Evolutionary conservation across 305 asterid genomes (phyloP).

Genomic region (Rubia occidens): DNA sequence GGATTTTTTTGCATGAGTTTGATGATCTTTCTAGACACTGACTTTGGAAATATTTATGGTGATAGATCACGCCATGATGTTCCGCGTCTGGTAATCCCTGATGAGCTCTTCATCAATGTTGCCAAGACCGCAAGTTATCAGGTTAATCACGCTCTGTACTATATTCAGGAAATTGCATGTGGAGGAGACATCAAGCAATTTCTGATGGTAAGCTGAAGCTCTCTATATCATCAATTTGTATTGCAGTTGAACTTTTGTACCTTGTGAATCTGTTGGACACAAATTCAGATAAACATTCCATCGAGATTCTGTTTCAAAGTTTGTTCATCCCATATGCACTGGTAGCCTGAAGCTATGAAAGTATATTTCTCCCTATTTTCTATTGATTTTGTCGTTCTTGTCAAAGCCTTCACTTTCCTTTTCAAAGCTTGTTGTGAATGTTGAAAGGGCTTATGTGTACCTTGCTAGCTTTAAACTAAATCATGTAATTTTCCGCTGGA

Average conservation of each 20-base stretch:
- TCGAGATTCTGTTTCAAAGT: neutral
- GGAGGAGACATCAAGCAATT: conserved; percentile 52
- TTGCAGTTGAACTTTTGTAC: neutral
- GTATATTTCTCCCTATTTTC: neutral
- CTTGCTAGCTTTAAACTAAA: too few species aligned
- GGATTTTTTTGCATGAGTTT: conserved; percentile 13
- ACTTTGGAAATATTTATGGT: conserved; percentile 12
- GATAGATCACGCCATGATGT: conserved; percentile 41
- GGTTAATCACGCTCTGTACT: conserved; percentile 40
- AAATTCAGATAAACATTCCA: neutral
- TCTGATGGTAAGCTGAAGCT: conserved; percentile 31
- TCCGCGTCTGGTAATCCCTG: conserved; percentile 49
- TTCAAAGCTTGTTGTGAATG: too few species aligned
- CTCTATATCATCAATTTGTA: neutral
- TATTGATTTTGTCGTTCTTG: neutral
- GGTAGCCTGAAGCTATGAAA: neutral
- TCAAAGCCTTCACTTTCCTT: neutral
- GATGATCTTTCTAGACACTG: neutral
- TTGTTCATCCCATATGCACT: neutral
- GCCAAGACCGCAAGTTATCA: conserved; percentile 46
- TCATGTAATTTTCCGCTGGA: neutral
- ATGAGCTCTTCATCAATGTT: conserved; percentile 39
- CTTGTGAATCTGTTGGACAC: neutral
- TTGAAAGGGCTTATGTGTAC: too few species aligned
- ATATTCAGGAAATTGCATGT: conserved; percentile 58